phyloP scores from a whole-genome alignment of 345 rosid genomes.

The Erucastrum elatum region DNA sequence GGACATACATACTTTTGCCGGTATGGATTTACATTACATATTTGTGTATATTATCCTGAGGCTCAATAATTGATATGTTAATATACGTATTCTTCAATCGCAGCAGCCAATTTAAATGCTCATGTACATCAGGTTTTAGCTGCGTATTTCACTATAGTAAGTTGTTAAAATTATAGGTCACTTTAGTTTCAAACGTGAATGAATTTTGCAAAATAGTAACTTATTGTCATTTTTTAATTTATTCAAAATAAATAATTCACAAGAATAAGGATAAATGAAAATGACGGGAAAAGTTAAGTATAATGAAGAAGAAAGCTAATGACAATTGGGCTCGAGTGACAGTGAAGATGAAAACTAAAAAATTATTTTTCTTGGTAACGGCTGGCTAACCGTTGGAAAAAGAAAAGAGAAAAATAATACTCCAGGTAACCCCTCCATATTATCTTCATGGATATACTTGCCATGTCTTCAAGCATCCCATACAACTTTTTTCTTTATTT shows the following conservation, averaged over 20 bases:
- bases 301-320: conserved; percentile 13
- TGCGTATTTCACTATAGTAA: neutral
- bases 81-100: neutral
- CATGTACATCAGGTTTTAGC: neutral
- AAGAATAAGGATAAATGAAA: neutral
- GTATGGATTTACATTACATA: conserved; percentile 3
- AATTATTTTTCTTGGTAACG: neutral
- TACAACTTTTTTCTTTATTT: neutral
- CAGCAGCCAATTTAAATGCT: neutral
- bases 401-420: neutral
- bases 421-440: neutral
- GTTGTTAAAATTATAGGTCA: neutral
- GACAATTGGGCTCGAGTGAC: neutral
- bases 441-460: conserved; percentile 27
- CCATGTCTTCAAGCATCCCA: conserved; percentile 23
- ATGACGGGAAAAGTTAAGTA: neutral
- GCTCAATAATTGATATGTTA: conserved; percentile 7
- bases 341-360: neutral
- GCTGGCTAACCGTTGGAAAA: conserved; percentile 7
- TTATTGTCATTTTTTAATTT: neutral
- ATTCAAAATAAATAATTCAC: too few species aligned
- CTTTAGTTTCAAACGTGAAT: conserved; percentile 8
- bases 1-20: conserved; percentile 36
- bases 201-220: neutral
- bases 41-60: conserved; percentile 13